Conservation (phyloP, 768 basidiomycete species). For the Collybiopsis confluens region DNA sequence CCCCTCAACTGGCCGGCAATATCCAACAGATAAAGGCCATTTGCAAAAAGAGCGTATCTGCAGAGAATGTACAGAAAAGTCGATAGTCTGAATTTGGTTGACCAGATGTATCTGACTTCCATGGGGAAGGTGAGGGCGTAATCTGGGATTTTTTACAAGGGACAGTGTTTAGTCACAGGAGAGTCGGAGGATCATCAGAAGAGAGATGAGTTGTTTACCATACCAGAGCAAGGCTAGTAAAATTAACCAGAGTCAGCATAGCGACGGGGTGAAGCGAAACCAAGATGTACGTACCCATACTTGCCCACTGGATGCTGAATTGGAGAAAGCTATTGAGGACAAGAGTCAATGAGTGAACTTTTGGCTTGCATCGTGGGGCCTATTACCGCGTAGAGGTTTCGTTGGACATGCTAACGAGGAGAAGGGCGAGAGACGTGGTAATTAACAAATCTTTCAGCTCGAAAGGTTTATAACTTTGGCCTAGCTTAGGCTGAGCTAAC, state of each 20-base stretch:
- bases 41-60: constrained; percentile 30
- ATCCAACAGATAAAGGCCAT: constrained; percentile 26
- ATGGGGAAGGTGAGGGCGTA: constrained; percentile 26
- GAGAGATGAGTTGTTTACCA: constrained; percentile 3
- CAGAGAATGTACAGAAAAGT: constrained; percentile 30
- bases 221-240: constrained; percentile 25
- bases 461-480: too few species aligned
- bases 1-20: constrained; percentile 17
- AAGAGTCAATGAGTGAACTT: background rate
- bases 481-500: too few species aligned
- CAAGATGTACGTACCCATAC: background rate
- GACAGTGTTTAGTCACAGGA: background rate
- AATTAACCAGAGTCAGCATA: background rate
- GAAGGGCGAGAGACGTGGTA: too few species aligned
- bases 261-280: background rate
- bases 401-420: too few species aligned
- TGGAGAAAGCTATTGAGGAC: constrained; percentile 4
- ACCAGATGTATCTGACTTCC: constrained; percentile 30
- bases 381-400: background rate
- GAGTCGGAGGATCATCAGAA: background rate
- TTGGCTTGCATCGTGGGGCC: too few species aligned
- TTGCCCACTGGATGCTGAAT: constrained; percentile 7
- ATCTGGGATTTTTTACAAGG: constrained; percentile 7
- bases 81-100: constrained; percentile 19
- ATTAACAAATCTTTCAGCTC: too few species aligned